phyloP scores from a whole-genome alignment of 768 basidiomycete species.

The Glaciozyma antarctica region DNA sequence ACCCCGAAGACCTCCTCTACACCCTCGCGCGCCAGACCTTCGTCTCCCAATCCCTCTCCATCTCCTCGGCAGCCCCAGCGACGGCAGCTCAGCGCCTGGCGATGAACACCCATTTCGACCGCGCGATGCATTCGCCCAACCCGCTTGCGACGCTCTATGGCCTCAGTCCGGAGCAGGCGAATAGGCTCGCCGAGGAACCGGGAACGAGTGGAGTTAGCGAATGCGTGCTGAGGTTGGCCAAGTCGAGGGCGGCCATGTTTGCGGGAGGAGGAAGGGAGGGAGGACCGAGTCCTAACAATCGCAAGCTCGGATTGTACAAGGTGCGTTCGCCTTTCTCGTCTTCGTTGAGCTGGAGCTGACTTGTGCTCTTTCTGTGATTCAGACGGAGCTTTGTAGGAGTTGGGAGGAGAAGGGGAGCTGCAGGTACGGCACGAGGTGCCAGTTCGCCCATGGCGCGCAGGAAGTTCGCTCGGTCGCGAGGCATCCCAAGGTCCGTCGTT shows the following conservation, averaged over 20 bases:
- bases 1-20: conserved; percentile 25
- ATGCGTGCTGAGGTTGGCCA: conserved; percentile 20
- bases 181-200: conserved; percentile 21
- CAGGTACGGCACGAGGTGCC: conserved; percentile 41
- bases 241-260: conserved; percentile 20
- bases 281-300: conserved; percentile 82
- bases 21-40: conserved; percentile 24
- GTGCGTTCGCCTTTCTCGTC: conserved; percentile 41
- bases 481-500: conserved; percentile 66
- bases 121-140: conserved; percentile 22
- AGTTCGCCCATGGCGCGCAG: conserved; percentile 86
- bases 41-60: conserved; percentile 12
- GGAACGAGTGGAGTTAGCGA: conserved; percentile 25
- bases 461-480: conserved; percentile 73
- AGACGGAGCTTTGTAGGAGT: conserved; percentile 28
- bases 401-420: conserved; percentile 3
- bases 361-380: background rate
- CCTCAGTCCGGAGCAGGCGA: conserved; percentile 22
- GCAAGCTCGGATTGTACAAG: conserved; percentile 83
- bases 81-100: background rate
- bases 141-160: conserved; percentile 28
- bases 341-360: background rate
- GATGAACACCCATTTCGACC: conserved; percentile 25
- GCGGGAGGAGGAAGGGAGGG: conserved; percentile 28
- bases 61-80: conserved; percentile 7